Base-by-base conservation (phyloP, 495 filamentous ascomycete genomes). In the Staphylotrichum longicolle region DNA sequence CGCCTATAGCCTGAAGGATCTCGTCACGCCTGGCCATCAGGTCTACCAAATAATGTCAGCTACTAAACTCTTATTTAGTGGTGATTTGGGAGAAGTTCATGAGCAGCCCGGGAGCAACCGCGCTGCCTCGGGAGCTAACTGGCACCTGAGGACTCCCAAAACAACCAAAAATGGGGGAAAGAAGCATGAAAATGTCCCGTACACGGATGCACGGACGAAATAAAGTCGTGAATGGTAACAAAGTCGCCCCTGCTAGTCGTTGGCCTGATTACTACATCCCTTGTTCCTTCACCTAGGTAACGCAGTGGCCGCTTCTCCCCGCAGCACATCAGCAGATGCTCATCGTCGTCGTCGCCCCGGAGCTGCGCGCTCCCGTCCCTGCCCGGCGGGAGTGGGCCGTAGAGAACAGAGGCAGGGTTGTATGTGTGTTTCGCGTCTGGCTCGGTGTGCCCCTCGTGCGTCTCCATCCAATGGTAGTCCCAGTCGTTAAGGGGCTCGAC, bases 11-110 rank as follows among this genome's bases (percentile, higher is more conserved):
- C 15, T 39, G 44, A 20, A 66, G 39, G 34, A 71, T 57, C 51
- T 71, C 66, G 34, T 54, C 66, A n/a, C 65, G 67, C 50, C 59
- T 49, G 15, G 60, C 60, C 61, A 72, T 67, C 41, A 72, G 59
- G 49, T 27, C 20, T 27, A 27, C 20, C 20, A 27, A 27, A 1
- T 27, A 27, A 27, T 27, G 20, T 27, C 20, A 27, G 20, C 20
- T 27, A 27, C 20, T 27, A 27, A 27, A 27, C 20, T 27, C 20
- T 27, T 27, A 0, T 27, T 27, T 27, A 1, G 20, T 27, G 20
- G 20, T 27, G 20, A 27, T 27, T 27, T 27, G 20, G 20, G 20
- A 27, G 20, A 27, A 27, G 20, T 27, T 27, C 20, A 27, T 0
- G 20, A 27, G 20, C 20, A 27, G 20, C 20, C 20, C 20, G 20